These are phyloP conservation scores for Xerocomus cyaneibrunnescens DNA, from an alignment of 1,284 basidiomycete genomes.

Conservation along the genomic window DNA sequence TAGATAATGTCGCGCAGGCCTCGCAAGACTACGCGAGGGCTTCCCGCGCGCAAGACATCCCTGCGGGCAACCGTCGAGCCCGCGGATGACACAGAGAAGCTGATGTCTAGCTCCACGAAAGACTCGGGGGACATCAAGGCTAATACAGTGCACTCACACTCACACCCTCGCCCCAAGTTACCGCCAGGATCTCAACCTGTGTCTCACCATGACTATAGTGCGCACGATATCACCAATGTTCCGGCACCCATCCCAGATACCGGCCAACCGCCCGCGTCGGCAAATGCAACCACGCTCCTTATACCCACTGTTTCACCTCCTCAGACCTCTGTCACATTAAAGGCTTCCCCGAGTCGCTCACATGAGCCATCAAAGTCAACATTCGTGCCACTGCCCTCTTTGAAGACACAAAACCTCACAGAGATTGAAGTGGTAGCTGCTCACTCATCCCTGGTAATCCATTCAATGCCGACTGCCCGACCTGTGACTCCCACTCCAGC, in stretches of 20 bases:
- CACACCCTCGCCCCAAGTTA: constrained; percentile 11
- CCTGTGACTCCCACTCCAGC: constrained; percentile 10
- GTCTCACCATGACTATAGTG: constrained; percentile 27
- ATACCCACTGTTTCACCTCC: background rate
- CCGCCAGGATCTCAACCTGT: constrained; percentile 8
- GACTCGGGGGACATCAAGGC: background rate
- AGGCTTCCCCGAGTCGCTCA: constrained; percentile 8
- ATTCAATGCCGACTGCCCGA: constrained; percentile 5
- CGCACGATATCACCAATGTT: constrained; percentile 43
- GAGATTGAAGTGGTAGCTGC: constrained; percentile 18
- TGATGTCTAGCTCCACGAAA: constrained; percentile 12
- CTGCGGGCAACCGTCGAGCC: constrained; percentile 11
- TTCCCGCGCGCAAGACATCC: constrained; percentile 11
- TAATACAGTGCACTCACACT: constrained; percentile 1
- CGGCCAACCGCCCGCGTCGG: constrained; percentile 32
- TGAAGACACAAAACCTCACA: constrained; percentile 31
- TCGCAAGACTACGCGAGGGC: constrained; percentile 13
- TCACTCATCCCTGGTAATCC: constrained; percentile 12
- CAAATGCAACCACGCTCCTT: constrained; percentile 7
- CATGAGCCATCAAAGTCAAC: constrained; percentile 20
- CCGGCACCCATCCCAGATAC: constrained; percentile 58
- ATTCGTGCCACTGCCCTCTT: constrained; percentile 32
- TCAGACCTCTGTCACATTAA: constrained; percentile 2
- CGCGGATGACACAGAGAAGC: constrained; percentile 27
- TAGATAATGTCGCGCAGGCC: constrained; percentile 19